Conservation (phyloP, 1,284 basidiomycete species). For the Marasmius sp. region DNA sequence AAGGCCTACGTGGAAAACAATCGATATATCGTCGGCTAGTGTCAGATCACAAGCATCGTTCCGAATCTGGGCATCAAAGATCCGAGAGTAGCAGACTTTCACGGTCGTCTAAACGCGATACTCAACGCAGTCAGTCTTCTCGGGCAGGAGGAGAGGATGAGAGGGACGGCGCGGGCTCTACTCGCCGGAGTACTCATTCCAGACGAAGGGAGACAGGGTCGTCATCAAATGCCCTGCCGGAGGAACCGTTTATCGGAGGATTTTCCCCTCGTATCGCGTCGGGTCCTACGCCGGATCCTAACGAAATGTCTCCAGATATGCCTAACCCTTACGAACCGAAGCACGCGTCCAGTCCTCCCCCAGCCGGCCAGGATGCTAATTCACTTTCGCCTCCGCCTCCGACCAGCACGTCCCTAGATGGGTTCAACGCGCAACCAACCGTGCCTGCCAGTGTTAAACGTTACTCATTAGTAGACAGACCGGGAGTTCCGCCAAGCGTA, state of each 20-base stretch:
- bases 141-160: constrained; percentile 28
- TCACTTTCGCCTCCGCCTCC: constrained; percentile 12
- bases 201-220: constrained; percentile 8
- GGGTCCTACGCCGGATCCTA: background rate
- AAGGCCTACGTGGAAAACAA: constrained; percentile 92
- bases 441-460: constrained; percentile 68
- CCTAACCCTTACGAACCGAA: background rate
- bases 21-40: constrained; percentile 71
- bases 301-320: background rate
- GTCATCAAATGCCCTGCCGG: background rate
- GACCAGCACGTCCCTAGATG: constrained; percentile 30
- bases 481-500: constrained; percentile 49
- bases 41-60: constrained; percentile 55
- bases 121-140: constrained; percentile 48
- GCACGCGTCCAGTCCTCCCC: constrained; percentile 14
- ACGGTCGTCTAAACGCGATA: constrained; percentile 41
- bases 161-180: constrained; percentile 6
- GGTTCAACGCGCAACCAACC: constrained; percentile 27
- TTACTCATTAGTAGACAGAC: constrained; percentile 74
- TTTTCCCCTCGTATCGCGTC: constrained; percentile 13
- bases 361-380: constrained; percentile 11
- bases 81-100: constrained; percentile 53
- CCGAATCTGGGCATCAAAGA: constrained; percentile 49
- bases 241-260: constrained; percentile 5
- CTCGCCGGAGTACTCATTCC: constrained; percentile 8